Conservation (phyloP, 768 basidiomycete species). For the Lyophyllum semitale region DNA sequence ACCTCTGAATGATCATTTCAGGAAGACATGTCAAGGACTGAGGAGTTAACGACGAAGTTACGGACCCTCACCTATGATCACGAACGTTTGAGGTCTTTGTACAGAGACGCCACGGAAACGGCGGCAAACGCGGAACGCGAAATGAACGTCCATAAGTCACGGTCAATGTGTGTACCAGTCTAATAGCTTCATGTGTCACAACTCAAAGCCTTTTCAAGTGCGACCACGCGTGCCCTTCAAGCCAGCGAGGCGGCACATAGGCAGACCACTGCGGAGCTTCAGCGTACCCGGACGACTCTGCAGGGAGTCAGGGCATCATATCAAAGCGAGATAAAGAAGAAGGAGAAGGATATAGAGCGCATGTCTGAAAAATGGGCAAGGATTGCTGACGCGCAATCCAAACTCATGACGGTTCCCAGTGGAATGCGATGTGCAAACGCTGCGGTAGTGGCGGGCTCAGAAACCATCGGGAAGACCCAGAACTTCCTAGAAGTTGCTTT, state of each 20-base stretch:
- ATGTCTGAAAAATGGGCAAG: constrained; percentile 77
- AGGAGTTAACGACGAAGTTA: constrained; percentile 72
- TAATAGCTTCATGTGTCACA: not conserved
- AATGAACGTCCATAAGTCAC: constrained; percentile 70
- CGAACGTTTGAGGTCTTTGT: constrained; percentile 70
- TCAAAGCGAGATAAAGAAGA: constrained; percentile 74
- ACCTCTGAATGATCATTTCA: constrained; percentile 16
- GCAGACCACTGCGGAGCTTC: constrained; percentile 67
- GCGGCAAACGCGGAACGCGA: constrained; percentile 80
- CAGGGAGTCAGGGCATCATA: constrained; percentile 72
- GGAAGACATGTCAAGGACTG: constrained; percentile 79
- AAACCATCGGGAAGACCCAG: constrained; percentile 49
- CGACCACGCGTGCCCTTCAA: constrained; percentile 54
- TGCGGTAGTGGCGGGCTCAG: constrained; percentile 44
- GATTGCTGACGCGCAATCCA: constrained; percentile 67
- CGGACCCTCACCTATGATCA: constrained; percentile 81
- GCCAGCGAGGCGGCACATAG: constrained; percentile 68
- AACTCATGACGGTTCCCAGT: constrained; percentile 47
- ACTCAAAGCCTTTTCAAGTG: constrained; percentile 32
- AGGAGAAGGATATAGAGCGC: constrained; percentile 77
- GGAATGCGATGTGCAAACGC: constrained; percentile 61
- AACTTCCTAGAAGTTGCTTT: constrained; percentile 66
- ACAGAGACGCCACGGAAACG: constrained; percentile 57
- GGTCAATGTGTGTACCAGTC: constrained; percentile 58
- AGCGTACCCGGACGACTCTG: constrained; percentile 67